phyloP scores from a whole-genome alignment of 78 protist species.

The Dictyostelium brefeldianum region DNA sequence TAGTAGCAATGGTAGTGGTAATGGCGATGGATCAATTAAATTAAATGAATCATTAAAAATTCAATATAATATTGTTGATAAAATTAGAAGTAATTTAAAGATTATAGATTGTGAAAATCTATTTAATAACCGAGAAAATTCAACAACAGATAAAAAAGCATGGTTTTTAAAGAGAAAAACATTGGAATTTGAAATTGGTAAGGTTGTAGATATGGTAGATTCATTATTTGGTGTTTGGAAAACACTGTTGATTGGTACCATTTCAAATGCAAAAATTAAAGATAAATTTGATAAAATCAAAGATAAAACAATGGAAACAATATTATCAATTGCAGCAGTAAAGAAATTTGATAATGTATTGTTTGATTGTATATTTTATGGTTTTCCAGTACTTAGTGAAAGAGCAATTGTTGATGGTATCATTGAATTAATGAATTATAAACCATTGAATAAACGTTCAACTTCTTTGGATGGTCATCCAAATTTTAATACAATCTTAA shows the following conservation, averaged over 20 bases:
- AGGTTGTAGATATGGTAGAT: conserved; percentile 16
- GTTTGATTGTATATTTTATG: conserved; percentile 10
- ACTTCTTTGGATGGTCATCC: conserved; percentile 13
- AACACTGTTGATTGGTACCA: conserved; percentile 22
- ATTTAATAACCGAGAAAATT: conserved; percentile 44
- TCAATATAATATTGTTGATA: conserved; percentile 34
- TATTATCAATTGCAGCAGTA: neutral
- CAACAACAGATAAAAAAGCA: conserved; percentile 9
- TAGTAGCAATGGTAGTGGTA: neutral
- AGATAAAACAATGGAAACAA: neutral
- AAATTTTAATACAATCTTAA: neutral
- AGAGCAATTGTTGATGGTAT: conserved; percentile 5
- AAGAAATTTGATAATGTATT: conserved; percentile 5
- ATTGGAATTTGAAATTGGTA: conserved; percentile 53
- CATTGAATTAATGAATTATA: conserved; percentile 14
- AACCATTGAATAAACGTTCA: conserved; percentile 1
- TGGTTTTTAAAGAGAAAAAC: conserved; percentile 52
- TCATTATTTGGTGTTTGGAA: conserved; percentile 35
- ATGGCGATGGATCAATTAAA: neutral
- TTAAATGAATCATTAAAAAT: neutral
- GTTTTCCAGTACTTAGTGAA: neutral
- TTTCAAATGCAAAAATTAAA: neutral
- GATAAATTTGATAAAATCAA: neutral
- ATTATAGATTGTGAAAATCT: conserved; percentile 37
- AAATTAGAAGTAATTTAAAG: conserved; percentile 37